A percentile compares a stretch with the other conserved stretches of the same genome.
phyloP scores from a whole-genome alignment of 306 rosid species.

The Cicer yamashitae region DNA sequence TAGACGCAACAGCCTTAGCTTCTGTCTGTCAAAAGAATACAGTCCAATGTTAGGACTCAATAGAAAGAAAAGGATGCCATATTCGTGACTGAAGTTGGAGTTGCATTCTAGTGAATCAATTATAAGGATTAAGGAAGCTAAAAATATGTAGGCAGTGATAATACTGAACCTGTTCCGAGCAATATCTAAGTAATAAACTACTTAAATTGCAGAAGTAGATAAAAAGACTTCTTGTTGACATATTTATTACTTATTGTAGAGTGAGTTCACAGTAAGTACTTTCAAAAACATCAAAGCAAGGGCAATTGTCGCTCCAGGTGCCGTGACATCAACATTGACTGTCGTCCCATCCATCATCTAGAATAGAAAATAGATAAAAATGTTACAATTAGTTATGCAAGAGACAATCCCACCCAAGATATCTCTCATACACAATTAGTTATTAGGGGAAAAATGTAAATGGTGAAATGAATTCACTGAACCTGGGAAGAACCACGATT shows the following conservation, averaged over 20 bases:
- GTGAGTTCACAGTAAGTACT: conserved; percentile 56
- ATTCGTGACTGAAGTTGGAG: conserved; percentile 18
- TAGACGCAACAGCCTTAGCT: conserved; percentile 82
- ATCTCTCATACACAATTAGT: conserved; percentile 33
- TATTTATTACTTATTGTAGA: conserved; percentile 38
- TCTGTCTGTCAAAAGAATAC: conserved; percentile 72
- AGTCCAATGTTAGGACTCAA: conserved; percentile 43
- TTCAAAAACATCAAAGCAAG: conserved; percentile 92
- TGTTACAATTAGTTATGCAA: conserved; percentile 38
- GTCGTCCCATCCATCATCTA: conserved; percentile 94
- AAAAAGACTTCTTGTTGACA: conserved; percentile 38
- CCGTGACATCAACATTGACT: conserved; percentile 89
- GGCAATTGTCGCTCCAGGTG: conserved; percentile 94
- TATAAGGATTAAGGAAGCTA: neutral
- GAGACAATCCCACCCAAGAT: conserved; percentile 14
- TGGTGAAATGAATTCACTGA: conserved; percentile 38
- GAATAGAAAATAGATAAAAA: conserved; percentile 45
- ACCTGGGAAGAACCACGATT: conserved; percentile 81
- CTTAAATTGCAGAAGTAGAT: conserved; percentile 40
- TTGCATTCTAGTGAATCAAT: conserved; percentile 15
- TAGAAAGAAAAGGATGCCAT: conserved; percentile 33
- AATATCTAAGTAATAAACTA: conserved; percentile 35
- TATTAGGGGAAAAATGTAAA: neutral
- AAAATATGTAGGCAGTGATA: conserved; percentile 32
- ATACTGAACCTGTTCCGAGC: conserved; percentile 27